Conservation (phyloP, 257 asterid species). For the Capsicum chinense region DNA sequence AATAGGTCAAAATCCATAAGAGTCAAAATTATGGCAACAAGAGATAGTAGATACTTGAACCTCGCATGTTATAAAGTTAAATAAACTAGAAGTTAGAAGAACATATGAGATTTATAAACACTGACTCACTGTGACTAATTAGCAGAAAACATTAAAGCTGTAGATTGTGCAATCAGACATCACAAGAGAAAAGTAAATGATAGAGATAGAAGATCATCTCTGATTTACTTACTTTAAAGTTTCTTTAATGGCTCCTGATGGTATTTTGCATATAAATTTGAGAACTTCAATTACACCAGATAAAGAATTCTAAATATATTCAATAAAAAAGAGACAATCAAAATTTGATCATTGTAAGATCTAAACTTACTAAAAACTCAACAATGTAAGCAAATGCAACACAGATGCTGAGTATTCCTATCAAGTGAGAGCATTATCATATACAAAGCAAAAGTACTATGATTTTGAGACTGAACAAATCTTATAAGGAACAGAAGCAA, state of each 20-base stretch:
- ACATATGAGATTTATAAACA: background rate
- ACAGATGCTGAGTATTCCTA: background rate
- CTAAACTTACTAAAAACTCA: conserved; percentile 6
- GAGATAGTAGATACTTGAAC: background rate
- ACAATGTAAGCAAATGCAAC: conserved; percentile 25
- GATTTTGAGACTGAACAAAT: background rate
- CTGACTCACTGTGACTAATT: background rate
- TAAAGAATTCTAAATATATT: too few species aligned
- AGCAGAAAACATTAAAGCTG: background rate
- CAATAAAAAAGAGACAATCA: too few species aligned
- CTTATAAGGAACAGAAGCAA: conserved; percentile 16
- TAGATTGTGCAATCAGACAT: conserved; percentile 6
- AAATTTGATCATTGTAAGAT: background rate
- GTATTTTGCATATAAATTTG: too few species aligned
- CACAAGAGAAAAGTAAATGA: background rate
- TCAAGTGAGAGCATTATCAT: background rate
- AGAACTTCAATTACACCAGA: too few species aligned
- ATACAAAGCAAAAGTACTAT: background rate
- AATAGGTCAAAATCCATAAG: background rate
- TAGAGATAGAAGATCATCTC: background rate
- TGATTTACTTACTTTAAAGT: conserved; percentile 62
- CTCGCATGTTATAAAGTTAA: background rate
- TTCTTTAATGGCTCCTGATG: conserved; percentile 38
- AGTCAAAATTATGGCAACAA: background rate
- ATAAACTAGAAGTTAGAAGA: background rate